Evolutionary conservation across 768 basidiomycete species (phyloP), one percentile per base, ranked within the genome.

Genomic region (Boletus rufocinnamomeus): DNA sequence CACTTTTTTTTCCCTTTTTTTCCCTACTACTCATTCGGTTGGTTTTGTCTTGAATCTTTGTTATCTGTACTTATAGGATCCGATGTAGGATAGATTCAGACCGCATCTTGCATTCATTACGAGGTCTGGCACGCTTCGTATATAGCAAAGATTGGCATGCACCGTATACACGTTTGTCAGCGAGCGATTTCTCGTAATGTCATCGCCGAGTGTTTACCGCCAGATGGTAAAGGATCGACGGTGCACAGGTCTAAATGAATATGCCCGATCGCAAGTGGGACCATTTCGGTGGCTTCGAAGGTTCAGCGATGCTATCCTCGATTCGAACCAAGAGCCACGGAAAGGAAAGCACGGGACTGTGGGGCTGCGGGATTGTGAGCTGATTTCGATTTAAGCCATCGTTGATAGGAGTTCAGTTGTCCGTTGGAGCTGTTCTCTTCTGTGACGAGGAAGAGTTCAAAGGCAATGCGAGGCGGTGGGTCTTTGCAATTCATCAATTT

Each of bases 261-360:
- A 72, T 70, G 8, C 50, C 75, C 44, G 63, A 70, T 55, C 68
- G 64, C 34, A 57, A 68, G 17, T 19, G 13, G 32, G 21, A 62
- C 19, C 54, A 69, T 49, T 77, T 78, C 54, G 56, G 65, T 1
- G 76, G 76, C 17, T 79, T 79, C 55, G 78, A 80, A 68, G 71
- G 74, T 14, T 77, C 76, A 37, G 80, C 82, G 56, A 81, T 84
- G 78, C 17, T 38, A 28, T 9, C 7, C 7, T 41, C 10, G 13
- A 28, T 6, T 21, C 8, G 10, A 32, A 32, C 10, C 32, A 32
- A 32, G 32, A 35, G 14, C 34, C 34, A 35, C 14, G 35, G 14
- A 41, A 41, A 6, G 17, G 38, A 40, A 40, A 40, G 38, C 38
- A 40, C 35, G 35, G 16, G 35, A 16, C 1, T 35, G 34, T 34